Percentiles rank a stretch among this genome's conserved stretches.
These are phyloP conservation scores for Apiospora arundinis DNA, from an alignment of 2,329 filamentous ascomycete genomes.

Conservation along the genomic window DNA sequence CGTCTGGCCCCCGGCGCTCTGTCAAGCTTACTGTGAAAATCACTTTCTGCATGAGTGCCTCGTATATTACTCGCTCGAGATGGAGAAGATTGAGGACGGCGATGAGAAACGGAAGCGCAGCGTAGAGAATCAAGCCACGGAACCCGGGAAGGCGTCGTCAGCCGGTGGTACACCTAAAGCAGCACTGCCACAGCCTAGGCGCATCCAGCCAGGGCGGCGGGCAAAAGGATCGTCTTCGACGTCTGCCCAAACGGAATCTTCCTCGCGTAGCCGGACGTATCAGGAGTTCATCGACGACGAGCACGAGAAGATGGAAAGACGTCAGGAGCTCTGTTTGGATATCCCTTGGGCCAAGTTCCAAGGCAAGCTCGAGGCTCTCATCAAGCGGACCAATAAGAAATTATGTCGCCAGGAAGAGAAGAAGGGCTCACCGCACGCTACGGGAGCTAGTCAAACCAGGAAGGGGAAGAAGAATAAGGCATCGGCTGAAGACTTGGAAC, in stretches of 20 bases:
- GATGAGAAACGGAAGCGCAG: slow-evolving; percentile 23
- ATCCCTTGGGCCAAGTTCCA: not conserved
- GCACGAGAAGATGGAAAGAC: not conserved
- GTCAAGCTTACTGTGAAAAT: slow-evolving; percentile 35
- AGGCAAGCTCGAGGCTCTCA: not conserved
- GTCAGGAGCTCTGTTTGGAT: not conserved
- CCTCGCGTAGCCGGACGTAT: not conserved
- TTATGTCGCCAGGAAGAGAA: not conserved
- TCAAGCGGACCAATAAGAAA: not conserved
- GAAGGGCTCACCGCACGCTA: slow-evolving; percentile 9
- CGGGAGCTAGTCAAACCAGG: too few species aligned
- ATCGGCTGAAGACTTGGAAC: not conserved
- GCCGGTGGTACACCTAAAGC: not conserved
- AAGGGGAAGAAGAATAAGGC: not conserved
- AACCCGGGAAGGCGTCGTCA: not conserved
- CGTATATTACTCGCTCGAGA: slow-evolving; percentile 31
- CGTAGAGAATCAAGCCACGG: not conserved
- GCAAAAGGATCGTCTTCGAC: not conserved
- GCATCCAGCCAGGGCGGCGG: not conserved
- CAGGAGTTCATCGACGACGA: not conserved
- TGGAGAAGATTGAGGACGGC: slow-evolving; percentile 24
- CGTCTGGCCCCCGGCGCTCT: slow-evolving; percentile 31
- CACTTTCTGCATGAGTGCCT: slow-evolving; percentile 38
- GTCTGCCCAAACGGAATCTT: not conserved
- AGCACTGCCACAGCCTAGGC: not conserved